Base-by-base conservation (phyloP, 495 filamentous ascomycete genomes). In the Tetracladium marchalianum region DNA sequence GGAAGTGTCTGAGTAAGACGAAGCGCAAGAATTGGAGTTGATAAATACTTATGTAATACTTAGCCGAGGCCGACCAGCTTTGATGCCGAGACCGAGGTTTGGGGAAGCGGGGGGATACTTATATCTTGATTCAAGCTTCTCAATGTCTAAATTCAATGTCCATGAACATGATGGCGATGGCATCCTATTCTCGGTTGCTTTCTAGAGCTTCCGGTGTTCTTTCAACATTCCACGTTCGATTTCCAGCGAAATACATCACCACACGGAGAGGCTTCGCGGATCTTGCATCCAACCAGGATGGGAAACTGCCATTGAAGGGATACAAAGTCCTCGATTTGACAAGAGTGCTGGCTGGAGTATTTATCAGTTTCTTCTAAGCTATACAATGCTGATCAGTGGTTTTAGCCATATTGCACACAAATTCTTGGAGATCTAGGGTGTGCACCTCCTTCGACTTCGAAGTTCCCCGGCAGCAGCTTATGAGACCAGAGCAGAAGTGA, bases 401-500 rank as follows among this genome's bases (percentile, higher is more conserved):
- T 44, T 13, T 22, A 98, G 92, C 92, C 92, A 52, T 96, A 96
- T 60, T 94, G 89, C 56, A 97, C 92, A 41, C 92, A 98, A 62
- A 97, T 98, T 33, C 71, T 98, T 9, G 92, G 92, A 52, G 92
- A 98, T 62, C 71, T 98, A 55, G 92, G 92, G 92, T 95, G 82
- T 54, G 69, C 62, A 13, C 33, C 31, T n/a, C 17, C 17, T 13
- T 12, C 22, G 32, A 39, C 43, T 31, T 17, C 37, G 5, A 19
- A n/a, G 16, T 16, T 16, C 39, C 35, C 49, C 32, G 61, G 57
- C 55, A 51, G 50, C 45, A 57, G 47, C 51, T 58, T 41, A 55
- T 37, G 16, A 17, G 10, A 38, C 37, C 49, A 96, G 90, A 39
- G 92, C 92, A 46, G 90, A 97, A 52, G 78, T 98, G 2, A 95